Base-by-base conservation (phyloP, 768 basidiomycete species). In the Suillus brevipes region DNA sequence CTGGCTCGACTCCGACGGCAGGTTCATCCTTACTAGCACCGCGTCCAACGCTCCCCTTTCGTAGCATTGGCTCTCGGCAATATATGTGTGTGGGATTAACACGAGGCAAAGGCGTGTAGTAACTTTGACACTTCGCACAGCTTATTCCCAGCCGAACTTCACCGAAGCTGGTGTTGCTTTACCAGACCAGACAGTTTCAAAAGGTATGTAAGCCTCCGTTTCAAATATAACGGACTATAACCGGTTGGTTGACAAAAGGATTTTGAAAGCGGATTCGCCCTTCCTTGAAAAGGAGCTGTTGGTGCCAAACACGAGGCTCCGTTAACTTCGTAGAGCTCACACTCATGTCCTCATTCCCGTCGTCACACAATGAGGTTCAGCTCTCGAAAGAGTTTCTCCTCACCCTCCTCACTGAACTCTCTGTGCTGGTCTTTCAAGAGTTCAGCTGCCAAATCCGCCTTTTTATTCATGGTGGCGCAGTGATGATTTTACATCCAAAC, bases 381-480 rank as follows among this genome's bases (percentile, higher is more conserved):
- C 73, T 82, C 47, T 72, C 66, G 38, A 64, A 68, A 25, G 2
- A 58, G 0, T 74, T 75, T 61, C 83, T 91, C 65, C 58, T 78
- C 34, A 65, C 70, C 2, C 78, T 87, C 61, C 84, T 91, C 45
- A 73, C 74, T 16, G 76, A 83, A 68, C 82, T 91, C 64, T 87
- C 89, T 4, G 75, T 74, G 1, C 81, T 83, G 14, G 76, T 87
- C 1, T 72, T 79, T 14, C 67, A 71, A 1, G 74, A 74, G 7
- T 90, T 90, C 69, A 78, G 80, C n/a, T 72, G 72, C 40, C 83
- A 81, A 42, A 80, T 91, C 4, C 82, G 85, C 7, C 80, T 91
- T 20, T 85, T 90, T 57, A 80, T 89, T 0, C 90, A 91, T 64
- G 90, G 90, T 25, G 90, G 90, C 0, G 89, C 88, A 0, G 88